Base-by-base conservation (phyloP, 2,329 filamentous ascomycete genomes). In the Aureobasidium sp. region DNA sequence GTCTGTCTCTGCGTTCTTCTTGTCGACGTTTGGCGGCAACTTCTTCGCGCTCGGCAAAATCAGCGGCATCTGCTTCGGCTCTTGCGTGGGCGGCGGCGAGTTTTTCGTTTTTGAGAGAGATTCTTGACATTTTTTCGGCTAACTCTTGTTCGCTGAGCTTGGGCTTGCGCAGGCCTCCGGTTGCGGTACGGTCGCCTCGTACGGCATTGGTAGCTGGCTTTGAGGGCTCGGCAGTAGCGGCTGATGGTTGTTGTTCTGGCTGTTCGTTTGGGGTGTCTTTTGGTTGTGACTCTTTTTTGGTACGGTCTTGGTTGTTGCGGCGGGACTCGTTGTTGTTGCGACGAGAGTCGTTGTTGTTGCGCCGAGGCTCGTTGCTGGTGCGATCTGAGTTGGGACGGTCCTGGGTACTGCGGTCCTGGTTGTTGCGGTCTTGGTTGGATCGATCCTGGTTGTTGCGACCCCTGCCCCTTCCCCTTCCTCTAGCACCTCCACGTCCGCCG, bases 81-180 rank as follows among this genome's bases (percentile, higher is more conserved):
- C 84, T 79, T 1, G 81, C 81, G 67, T 88, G 84, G 0, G 83
- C 82, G 9, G 81, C 83, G 9, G 79, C 77, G 15, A 83, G 77
- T 53, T 81, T 78, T 6, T 80, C 81, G 57, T 85, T 86, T 61
- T 84, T 81, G 65, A 85, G 77, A 63, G 79, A 79, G 66, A 86
- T 86, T 37, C 78, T 77, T 8, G 80, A 82, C 62, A 88, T 81
- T 63, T 83, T 82, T 47, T 79, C 80, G 3, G 77, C 78, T 8
- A 88, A 77, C 69, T 88, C 81, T 64, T 79, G 81, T 67, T 87
- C 84, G 1, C 84, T 87, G 46, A 87, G 78, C 71, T 85, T 85
- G 3, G 81, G 80, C 71, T 83, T 72, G 35, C 62, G 61, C 33
- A 67, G 59, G 8, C 70, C 77, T 37, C 71, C 72, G 7, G 71